A percentile compares a stretch with the other conserved stretches of the same genome.
Evolutionary conservation across 805 yeast genomes (phyloP).

Genomic region (Yueomyces sinensis): DNA sequence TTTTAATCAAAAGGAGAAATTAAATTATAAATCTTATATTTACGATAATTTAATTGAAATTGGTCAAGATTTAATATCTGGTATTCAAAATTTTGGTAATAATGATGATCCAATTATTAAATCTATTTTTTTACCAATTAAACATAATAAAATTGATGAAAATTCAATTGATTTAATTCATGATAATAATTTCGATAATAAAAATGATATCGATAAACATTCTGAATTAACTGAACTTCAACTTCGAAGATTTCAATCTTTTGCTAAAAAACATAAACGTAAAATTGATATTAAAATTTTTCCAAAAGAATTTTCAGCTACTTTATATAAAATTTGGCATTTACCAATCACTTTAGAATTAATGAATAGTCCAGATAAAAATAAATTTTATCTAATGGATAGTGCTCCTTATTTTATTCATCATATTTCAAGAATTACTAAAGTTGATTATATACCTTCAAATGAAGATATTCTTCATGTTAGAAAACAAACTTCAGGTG

Average conservation of each 20-base stretch:
- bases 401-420: slow-evolving; percentile 70
- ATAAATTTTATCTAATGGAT: slow-evolving; percentile 72
- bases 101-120: slow-evolving; percentile 7
- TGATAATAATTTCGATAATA: not conserved
- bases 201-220: not conserved
- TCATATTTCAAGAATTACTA: slow-evolving; percentile 41
- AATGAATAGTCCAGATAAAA: slow-evolving; percentile 40
- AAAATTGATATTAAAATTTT: slow-evolving; percentile 13
- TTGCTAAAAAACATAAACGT: not conserved
- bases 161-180: not conserved
- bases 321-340: slow-evolving; percentile 39
- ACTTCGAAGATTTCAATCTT: not conserved
- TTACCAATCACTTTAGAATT: slow-evolving; percentile 46
- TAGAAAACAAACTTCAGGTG: slow-evolving; percentile 86
- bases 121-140: not conserved
- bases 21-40: slow-evolving; percentile 68
- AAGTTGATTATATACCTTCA: slow-evolving; percentile 48
- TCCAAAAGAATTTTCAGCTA: slow-evolving; percentile 34
- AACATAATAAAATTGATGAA: not conserved
- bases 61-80: slow-evolving; percentile 55
- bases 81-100: slow-evolving; percentile 37
- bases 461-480: slow-evolving; percentile 73
- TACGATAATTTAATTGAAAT: slow-evolving; percentile 68
- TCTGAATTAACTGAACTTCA: not conserved
- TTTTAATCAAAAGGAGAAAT: slow-evolving; percentile 39